Evolutionary conservation across 2,329 filamentous ascomycete species (phyloP).

Genomic region (Pestalotiopsis sp.): DNA sequence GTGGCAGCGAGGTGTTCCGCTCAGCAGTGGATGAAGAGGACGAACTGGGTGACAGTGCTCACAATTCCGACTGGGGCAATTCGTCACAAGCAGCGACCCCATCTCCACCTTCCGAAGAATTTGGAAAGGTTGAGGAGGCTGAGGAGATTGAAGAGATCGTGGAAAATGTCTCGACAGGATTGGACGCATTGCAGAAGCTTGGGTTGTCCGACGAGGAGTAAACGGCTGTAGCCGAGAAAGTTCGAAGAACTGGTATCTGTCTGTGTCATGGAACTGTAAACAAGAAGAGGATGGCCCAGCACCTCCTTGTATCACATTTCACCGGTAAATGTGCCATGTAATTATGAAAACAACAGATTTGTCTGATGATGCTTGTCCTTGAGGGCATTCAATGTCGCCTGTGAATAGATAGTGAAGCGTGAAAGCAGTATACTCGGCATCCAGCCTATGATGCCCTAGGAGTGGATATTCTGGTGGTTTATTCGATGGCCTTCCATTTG

Average conservation of each 20-base stretch:
- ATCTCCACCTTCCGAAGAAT: neutral
- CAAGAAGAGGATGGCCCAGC: no score
- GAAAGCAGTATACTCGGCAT: no score
- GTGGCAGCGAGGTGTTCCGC: slow-evolving; percentile 14
- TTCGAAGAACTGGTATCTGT: neutral
- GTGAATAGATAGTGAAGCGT: no score
- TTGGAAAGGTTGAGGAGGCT: neutral
- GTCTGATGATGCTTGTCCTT: no score
- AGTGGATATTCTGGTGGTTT: no score
- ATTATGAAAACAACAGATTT: no score
- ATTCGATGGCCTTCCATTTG: no score
- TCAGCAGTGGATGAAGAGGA: slow-evolving; percentile 17
- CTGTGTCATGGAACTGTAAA: no score
- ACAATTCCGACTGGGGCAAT: neutral
- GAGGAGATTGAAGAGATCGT: slow-evolving; percentile 3
- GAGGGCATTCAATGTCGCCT: no score
- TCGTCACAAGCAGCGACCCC: neutral
- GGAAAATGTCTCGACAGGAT: neutral
- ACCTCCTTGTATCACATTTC: no score
- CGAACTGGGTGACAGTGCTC: neutral
- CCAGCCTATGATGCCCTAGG: no score
- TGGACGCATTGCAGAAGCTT: neutral
- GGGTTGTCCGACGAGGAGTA: neutral
- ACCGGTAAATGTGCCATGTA: no score
- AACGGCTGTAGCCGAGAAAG: neutral